phyloP scores from a whole-genome alignment of 208 protist genomes.

The Borovskyia barvae region DNA sequence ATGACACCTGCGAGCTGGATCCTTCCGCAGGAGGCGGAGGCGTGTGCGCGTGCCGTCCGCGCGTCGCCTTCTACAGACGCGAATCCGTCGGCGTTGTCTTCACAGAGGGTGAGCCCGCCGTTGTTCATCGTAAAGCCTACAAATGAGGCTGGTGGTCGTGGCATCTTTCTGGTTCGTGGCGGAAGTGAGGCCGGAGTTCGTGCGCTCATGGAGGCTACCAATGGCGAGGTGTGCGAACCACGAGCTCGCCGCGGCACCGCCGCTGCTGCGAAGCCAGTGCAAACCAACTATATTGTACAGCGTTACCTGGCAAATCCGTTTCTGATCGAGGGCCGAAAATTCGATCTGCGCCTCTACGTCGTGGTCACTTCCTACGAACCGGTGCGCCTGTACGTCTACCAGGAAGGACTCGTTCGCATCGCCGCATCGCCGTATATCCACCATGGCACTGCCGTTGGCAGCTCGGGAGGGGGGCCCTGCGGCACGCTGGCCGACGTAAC shows the following conservation, averaged over 20 bases:
- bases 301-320: constrained; percentile 76
- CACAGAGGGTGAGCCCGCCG: background rate
- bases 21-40: constrained; percentile 53
- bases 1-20: constrained; percentile 27
- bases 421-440: constrained; percentile 64
- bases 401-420: constrained; percentile 89
- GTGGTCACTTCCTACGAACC: constrained; percentile 86
- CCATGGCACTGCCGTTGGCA: background rate
- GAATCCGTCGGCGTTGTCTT: background rate
- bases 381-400: constrained; percentile 78
- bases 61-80: constrained; percentile 7
- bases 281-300: constrained; percentile 56
- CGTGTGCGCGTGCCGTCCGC: constrained; percentile 24
- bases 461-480: no score
- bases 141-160: constrained; percentile 57
- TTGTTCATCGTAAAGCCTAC: constrained; percentile 84
- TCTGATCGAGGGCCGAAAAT: constrained; percentile 88
- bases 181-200: constrained; percentile 2
- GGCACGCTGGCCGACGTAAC: constrained; percentile 6
- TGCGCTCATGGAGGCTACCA: constrained; percentile 6
- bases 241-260: background rate
- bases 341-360: constrained; percentile 92
- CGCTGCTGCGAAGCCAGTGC: background rate
- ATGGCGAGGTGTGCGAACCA: background rate
- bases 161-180: constrained; percentile 57